These are phyloP conservation scores for Lolium perenne DNA, from an alignment of 176 grass and related monocot genomes.

Conservation along the genomic window DNA sequence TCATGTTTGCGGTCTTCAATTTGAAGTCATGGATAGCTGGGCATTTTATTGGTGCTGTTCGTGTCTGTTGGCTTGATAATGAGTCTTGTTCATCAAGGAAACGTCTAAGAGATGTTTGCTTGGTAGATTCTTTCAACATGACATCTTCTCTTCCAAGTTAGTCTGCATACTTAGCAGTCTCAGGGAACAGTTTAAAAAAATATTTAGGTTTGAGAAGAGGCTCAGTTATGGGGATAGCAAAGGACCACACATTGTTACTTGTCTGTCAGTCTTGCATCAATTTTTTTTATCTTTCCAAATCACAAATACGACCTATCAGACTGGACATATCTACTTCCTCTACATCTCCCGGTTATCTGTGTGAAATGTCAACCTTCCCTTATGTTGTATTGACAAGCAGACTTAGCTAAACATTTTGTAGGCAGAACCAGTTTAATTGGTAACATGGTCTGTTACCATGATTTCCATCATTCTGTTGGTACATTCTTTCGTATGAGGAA, in stretches of 20 bases:
- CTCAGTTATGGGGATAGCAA: background rate
- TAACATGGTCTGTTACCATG: background rate
- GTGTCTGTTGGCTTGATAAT: background rate
- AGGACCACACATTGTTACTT: background rate
- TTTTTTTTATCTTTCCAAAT: background rate
- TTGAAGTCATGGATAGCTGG: conserved; percentile 10
- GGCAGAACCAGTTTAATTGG: background rate
- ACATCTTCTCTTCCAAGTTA: background rate
- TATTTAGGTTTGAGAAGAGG: background rate
- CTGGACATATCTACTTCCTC: background rate
- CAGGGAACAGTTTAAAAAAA: too few species aligned
- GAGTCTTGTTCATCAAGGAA: background rate
- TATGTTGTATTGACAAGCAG: background rate
- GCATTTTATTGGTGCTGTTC: background rate
- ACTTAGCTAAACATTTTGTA: background rate
- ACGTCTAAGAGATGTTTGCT: background rate
- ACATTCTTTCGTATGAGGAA: background rate
- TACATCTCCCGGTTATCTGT: background rate
- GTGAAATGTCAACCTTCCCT: background rate
- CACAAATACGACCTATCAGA: background rate
- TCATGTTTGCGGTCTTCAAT: conserved; percentile 6
- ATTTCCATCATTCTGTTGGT: background rate
- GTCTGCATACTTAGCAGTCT: background rate
- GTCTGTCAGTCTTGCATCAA: background rate
- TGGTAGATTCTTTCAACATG: background rate